Base-by-base conservation (phyloP, 495 filamentous ascomycete species). In the Evansstolkia leycettana region DNA sequence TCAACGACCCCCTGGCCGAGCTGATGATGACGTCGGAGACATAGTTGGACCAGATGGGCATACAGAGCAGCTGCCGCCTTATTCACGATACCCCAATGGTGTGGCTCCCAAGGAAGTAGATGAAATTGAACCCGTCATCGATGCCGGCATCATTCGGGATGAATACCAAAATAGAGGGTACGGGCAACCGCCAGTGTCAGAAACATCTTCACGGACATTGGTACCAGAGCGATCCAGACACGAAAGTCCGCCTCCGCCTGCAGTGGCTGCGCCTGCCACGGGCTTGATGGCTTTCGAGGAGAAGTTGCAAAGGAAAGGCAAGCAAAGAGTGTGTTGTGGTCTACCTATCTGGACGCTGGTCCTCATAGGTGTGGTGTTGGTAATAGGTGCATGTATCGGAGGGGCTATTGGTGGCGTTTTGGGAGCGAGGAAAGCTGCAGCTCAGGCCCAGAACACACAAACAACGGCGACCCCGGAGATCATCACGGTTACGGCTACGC, bases 1-100 rank as follows among this genome's bases (percentile, higher is more conserved):
- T 47, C 80, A 80, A 40, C 66, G 83, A 40, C 72, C 75, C 26
- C 58, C 79, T 33, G 78, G 80, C 0, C 83, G 82, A 1, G 83
- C 88, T 17, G 83, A 84, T 41, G 86, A 92, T 58, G 87, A 93
- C 39, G 64, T 74, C 17, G 84, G 76, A 10, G 85, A 87, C 57
- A 72, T 93, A 6, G 75, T 94, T 41, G 86, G 85, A n/a, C 82
- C 83, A 0, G 82, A 89, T 46, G 88, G 87, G 1, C 86, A 94
- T 54, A 80, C 82, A 2, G 88, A 95, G 51, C 83, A 87, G 43
- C 62, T 94, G 20, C 88, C 88, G 12, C 88, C 88, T 9, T 95
- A 95, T 57, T 80, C 84, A 9, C 70, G 80, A 41, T 88, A 83
- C 52, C 78, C 84, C 1, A 73, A 80, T 31, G 76, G 70, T 4